These are phyloP conservation scores for Torulaspora maleeae DNA, from an alignment of 805 yeast genomes.

Conservation along the genomic window DNA sequence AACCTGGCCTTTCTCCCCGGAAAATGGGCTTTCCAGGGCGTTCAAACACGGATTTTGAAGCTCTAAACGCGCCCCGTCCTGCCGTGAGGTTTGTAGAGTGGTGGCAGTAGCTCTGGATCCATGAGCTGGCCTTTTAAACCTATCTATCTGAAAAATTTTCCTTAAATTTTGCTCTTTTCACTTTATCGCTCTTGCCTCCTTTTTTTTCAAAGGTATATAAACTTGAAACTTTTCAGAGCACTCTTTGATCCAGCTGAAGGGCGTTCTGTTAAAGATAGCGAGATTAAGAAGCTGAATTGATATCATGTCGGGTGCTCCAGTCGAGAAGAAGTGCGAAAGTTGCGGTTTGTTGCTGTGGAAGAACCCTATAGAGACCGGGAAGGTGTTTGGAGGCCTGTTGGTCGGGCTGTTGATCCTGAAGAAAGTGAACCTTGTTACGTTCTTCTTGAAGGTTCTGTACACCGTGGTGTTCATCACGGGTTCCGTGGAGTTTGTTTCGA, in stretches of 20 bases:
- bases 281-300: background rate
- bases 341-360: constrained; percentile 33
- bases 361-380: constrained; percentile 63
- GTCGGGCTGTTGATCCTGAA: constrained; percentile 53
- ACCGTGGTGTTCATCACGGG: constrained; percentile 60
- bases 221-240: constrained; percentile 3
- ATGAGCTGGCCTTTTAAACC: background rate
- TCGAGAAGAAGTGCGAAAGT: constrained; percentile 1
- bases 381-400: constrained; percentile 63
- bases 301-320: constrained; percentile 2
- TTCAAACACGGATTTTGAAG: background rate
- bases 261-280: too few species aligned
- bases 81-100: background rate
- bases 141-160: background rate
- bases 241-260: too few species aligned
- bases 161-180: background rate
- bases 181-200: constrained; percentile 10
- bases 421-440: constrained; percentile 56
- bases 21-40: background rate
- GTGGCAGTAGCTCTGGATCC: background rate
- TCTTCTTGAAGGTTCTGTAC: constrained; percentile 56
- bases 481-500: constrained; percentile 71
- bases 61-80: background rate
- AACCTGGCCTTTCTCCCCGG: background rate
- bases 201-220: constrained; percentile 4